Evolutionary conservation across 768 basidiomycete species (phyloP).

Genomic region (Rhodotorula paludigena): DNA sequence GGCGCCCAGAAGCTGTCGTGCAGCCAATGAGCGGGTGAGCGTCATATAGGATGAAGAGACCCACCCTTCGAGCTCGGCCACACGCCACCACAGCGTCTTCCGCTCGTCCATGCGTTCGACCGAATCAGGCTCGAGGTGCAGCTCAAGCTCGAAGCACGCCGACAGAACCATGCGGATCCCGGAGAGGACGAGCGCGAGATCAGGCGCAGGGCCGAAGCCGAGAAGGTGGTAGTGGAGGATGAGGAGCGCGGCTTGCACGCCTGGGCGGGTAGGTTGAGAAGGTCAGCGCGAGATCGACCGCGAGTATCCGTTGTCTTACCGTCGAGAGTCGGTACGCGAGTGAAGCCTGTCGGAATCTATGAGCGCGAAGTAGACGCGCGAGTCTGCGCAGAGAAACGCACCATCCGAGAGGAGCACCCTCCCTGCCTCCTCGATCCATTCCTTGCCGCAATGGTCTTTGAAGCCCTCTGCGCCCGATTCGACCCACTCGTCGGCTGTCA

Average conservation of each 20-base stretch:
- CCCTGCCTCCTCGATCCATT: conserved; percentile 1
- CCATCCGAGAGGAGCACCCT: not conserved
- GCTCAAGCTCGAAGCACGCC: not conserved
- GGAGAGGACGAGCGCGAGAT: not conserved
- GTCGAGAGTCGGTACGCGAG: not conserved
- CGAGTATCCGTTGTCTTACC: not conserved
- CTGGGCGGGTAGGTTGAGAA: not conserved
- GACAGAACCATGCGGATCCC: not conserved
- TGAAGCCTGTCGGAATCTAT: not conserved
- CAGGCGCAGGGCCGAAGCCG: not conserved
- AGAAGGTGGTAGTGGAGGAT: conserved; percentile 1
- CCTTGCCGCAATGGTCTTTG: not conserved
- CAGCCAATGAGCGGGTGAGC: too few relatives aligned
- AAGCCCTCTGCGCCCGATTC: not conserved
- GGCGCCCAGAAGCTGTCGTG: conserved; percentile 7
- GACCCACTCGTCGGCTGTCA: not conserved
- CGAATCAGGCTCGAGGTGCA: not conserved
- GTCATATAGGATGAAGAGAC: not conserved
- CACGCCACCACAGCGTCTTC: not conserved
- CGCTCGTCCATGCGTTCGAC: not conserved
- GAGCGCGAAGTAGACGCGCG: not conserved
- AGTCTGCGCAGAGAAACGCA: not conserved
- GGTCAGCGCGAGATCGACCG: not conserved
- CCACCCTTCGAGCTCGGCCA: conserved; percentile 7
- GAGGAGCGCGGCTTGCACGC: conserved; percentile 8